Evolutionary conservation across 2,329 filamentous ascomycete genomes (phyloP).

Genomic region (Chrysoporthe cubensis): DNA sequence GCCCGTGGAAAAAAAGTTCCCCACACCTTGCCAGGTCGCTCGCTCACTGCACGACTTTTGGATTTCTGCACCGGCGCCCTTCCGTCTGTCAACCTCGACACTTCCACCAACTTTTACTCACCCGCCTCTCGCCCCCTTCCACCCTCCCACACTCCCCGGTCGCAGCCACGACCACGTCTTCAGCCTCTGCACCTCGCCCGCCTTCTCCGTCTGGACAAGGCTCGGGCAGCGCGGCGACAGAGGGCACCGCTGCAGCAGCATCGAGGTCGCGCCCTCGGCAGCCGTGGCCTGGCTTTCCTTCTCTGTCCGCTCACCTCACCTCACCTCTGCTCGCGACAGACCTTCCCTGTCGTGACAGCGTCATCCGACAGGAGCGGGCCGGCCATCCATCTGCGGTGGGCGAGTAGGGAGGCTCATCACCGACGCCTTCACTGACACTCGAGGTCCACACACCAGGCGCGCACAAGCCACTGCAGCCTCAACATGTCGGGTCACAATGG

Average conservation of each 20-base stretch:
- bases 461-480: neutral
- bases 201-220: no score
- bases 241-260: no score
- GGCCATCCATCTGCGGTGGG: no score
- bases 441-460: neutral
- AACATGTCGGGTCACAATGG: conserved; percentile 46
- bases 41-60: conserved; percentile 3
- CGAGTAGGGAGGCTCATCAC: no score
- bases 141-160: neutral
- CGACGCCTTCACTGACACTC: neutral
- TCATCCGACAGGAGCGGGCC: no score
- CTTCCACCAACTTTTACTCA: conserved; percentile 17
- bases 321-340: neutral
- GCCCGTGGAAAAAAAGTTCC: conserved; percentile 21
- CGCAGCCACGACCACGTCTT: neutral
- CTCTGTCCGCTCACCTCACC: neutral
- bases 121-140: neutral
- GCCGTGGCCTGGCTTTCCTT: no score
- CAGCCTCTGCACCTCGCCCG: neutral
- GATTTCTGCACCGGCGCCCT: conserved; percentile 23
- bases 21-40: conserved; percentile 18
- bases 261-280: no score
- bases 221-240: no score
- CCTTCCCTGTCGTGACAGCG: no score
- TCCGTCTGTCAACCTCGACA: conserved; percentile 22